Evolutionary conservation across 208 protist species (phyloP), one percentile per base, ranked within the genome.

Genomic region (Crithidia sp.): DNA sequence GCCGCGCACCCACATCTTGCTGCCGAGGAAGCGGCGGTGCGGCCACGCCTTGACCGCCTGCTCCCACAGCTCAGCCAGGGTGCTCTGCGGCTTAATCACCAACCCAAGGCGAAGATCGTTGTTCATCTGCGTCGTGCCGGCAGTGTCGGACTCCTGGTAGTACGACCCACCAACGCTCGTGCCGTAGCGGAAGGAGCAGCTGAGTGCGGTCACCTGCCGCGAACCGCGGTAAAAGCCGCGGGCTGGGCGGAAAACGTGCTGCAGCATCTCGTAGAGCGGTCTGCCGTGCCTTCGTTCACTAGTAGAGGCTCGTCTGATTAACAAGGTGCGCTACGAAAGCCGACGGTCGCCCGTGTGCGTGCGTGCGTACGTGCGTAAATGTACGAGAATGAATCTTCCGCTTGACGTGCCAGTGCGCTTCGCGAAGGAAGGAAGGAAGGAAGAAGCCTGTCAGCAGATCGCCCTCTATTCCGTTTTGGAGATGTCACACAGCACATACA

Each of bases 1-100:
- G 7, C 93, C 90, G 59, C 89, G 86, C 39, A 95, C 89, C 91
- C 93, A 97, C 89, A 95, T 95, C 65, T 97, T 97, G 37, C 85
- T 79, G 13, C 90, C 93, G 36, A 97, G 68, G 81, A 97, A 97
- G 40, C 93, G 88, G 10, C 93, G 87, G 43, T 67, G 67, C 14
- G 89, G 89, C 88, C 89, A 97, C 71, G 89, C 90, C 57, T 80
- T 84, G 8, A 93, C 76, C 43, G 93, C 90, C 77, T 97, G 93
- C 19, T 85, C 79, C 91, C 93, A 97, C 75, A 97, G 76, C 43
- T 97, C 93, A 5, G 90, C 80, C 53, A 97, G 79, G 52, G 93
- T 95, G 70, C 84, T 95, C 64, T 97, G 90, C 40, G 93, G 93
- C 69, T 93, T 93, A 73, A 97, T 94, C 41, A 95, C 83, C 16